Percentiles rank a stretch among this genome's conserved stretches.
phyloP scores from a whole-genome alignment of 176 grass and related monocot species.

The Otatea glauca region DNA sequence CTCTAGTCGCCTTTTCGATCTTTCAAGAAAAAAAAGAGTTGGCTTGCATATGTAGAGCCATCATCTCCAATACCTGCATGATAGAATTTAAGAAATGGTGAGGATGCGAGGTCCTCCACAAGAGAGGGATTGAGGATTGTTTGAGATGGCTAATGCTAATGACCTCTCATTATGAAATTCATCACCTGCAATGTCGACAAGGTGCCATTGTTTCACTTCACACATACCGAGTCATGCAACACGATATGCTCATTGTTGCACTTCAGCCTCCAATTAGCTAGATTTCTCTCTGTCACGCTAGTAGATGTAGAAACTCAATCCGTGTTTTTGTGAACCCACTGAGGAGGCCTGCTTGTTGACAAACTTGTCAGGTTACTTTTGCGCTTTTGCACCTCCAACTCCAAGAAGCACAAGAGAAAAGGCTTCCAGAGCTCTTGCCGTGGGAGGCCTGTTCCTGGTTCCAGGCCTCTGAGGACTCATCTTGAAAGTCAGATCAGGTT shows the following conservation, averaged over 20 bases:
- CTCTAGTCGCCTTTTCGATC: too few species aligned
- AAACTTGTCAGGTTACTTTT: conserved; percentile 31
- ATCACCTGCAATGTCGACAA: background rate
- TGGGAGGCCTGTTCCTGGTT: conserved; percentile 68
- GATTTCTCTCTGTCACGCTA: conserved; percentile 7
- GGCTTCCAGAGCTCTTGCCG: conserved; percentile 58
- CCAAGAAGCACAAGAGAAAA: conserved; percentile 67
- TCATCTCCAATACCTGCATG: background rate
- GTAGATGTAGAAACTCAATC: background rate
- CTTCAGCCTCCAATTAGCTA: background rate
- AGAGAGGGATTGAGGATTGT: background rate
- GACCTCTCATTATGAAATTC: conserved; percentile 1
- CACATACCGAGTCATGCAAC: conserved; percentile 5
- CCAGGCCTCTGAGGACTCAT: conserved; percentile 49
- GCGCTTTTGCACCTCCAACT: conserved; percentile 56
- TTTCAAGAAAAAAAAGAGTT: background rate
- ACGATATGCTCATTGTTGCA: background rate
- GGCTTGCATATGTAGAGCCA: background rate
- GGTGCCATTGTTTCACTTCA: background rate
- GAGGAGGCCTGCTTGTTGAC: conserved; percentile 23
- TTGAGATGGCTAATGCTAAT: background rate
- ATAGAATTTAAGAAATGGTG: background rate
- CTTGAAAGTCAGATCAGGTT: conserved; percentile 33
- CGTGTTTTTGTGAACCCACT: conserved; percentile 27
- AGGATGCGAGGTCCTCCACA: background rate